Base-by-base conservation (phyloP, 257 asterid species). In the Coffea canephora region DNA sequence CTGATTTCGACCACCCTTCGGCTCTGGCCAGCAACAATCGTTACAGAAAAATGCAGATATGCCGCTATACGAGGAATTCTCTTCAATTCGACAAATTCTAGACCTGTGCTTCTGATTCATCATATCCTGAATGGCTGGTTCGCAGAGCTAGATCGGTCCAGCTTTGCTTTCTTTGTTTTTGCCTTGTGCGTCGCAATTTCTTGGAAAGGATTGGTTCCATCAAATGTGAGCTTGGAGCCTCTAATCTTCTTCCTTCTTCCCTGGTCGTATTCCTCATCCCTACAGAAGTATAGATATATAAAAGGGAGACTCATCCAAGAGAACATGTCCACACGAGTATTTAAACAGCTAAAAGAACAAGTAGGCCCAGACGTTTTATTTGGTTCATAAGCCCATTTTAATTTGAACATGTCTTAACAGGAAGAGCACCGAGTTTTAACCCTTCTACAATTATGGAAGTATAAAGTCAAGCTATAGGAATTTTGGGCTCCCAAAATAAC, bases 231-330 rank as follows among this genome's bases (percentile, higher is more conserved):
- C 55, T 81, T 81, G 77, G 91, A 70, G 73, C n/a, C 49, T 88
- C 91, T 88, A 31, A 94, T 27, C 91, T 94, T 96, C 93, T 92
- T 96, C 86, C 91, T 89, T 89, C 92, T 96, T 67, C 98, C 98
- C n/a, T 85, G 76, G 84, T 96, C 98, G 46, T 96, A 96, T 79
- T 90, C 97, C 88, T 96, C 98, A 67, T 96, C 99, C 99, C 98
- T 94, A 87, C 25, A 67, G 31, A 81, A 46, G 66, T 14, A 43
- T 34, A 49, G 15, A 79, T 5, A 34, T 59, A 45, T 43, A 4
- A 68, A 74, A n/a, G 15, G 54, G 36, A 36, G 41, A 48, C 1
- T 23, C 31, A 16, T 27, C 8, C 50, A 50, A 19, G 12, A 61
- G 14, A 49, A 61, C 34, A 48, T 27, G 25, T 18, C 19, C 34